Conservation (phyloP, 768 basidiomycete genomes). For the Hygrocybe coccinea region DNA sequence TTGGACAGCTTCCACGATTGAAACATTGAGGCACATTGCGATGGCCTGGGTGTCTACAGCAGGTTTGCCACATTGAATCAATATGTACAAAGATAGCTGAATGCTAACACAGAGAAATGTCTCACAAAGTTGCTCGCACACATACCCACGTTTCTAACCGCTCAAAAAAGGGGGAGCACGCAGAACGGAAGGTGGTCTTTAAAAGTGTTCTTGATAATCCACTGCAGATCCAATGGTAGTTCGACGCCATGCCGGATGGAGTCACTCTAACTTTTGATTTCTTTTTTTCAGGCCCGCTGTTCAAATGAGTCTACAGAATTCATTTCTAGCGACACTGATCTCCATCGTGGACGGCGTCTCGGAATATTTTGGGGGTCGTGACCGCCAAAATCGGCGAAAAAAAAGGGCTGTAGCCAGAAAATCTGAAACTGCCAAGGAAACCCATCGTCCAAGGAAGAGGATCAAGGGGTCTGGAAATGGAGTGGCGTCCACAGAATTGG, state of each 20-base stretch:
- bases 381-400: constrained; percentile 34
- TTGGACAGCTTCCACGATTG: no score
- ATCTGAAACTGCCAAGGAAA: constrained; percentile 16
- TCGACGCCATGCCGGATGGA: constrained; percentile 8
- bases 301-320: constrained; percentile 58
- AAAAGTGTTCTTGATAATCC: constrained; percentile 71
- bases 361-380: constrained; percentile 35
- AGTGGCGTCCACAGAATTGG: constrained; percentile 7
- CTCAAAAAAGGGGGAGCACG: constrained; percentile 40
- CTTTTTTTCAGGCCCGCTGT: constrained; percentile 53
- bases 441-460: constrained; percentile 12
- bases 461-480: neutral
- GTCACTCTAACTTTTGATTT: constrained; percentile 8
- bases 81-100: neutral
- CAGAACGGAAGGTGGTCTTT: constrained; percentile 61
- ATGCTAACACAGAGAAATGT: constrained; percentile 31
- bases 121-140: constrained; percentile 45
- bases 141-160: constrained; percentile 63
- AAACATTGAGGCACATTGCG: no score
- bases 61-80: no score
- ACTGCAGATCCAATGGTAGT: constrained; percentile 63
- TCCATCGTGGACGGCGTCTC: constrained; percentile 48
- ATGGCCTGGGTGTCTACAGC: no score
- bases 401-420: constrained; percentile 25
- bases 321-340: constrained; percentile 47